Conservation (phyloP, 768 basidiomycete genomes). For the Suillus lakei region DNA sequence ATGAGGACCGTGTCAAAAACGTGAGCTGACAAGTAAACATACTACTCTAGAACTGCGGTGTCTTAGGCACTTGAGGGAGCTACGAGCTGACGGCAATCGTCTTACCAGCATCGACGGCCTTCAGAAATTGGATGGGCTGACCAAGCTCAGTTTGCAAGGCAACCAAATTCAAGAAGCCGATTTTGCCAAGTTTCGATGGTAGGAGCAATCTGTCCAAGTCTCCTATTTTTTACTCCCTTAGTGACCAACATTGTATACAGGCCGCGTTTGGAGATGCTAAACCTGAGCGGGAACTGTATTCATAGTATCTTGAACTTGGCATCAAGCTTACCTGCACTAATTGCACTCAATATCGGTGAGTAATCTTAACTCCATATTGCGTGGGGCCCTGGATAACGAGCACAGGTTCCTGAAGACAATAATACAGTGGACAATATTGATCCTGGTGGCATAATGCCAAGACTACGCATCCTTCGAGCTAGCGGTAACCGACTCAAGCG, state of each 20-base stretch:
- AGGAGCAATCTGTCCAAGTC: conserved; percentile 17
- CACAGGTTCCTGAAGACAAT: conserved; percentile 56
- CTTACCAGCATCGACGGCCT: conserved; percentile 78
- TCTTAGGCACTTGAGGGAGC: conserved; percentile 84
- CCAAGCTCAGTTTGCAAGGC: conserved; percentile 80
- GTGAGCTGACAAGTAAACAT: neutral
- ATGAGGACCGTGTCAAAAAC: neutral
- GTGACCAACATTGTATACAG: conserved; percentile 24
- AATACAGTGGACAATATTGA: conserved; percentile 67
- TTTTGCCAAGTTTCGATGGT: conserved; percentile 71
- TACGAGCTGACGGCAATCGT: conserved; percentile 87
- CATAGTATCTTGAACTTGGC: conserved; percentile 61
- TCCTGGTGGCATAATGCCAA: conserved; percentile 59
- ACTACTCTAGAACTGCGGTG: conserved; percentile 71
- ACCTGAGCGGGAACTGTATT: conserved; percentile 79
- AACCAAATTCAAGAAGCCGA: conserved; percentile 72
- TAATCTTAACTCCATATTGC: conserved; percentile 27
- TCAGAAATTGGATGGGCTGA: conserved; percentile 76
- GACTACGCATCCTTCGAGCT: conserved; percentile 81
- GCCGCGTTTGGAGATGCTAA: conserved; percentile 79
- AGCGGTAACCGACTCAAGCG: conserved; percentile 79
- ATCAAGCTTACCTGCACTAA: conserved; percentile 58
- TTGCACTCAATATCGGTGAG: conserved; percentile 85
- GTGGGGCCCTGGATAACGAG: conserved; percentile 18
- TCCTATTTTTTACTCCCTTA: conserved; percentile 12